Evolutionary conservation across 306 rosid species (phyloP).

Genomic region (Cucurbita ficifolia): DNA sequence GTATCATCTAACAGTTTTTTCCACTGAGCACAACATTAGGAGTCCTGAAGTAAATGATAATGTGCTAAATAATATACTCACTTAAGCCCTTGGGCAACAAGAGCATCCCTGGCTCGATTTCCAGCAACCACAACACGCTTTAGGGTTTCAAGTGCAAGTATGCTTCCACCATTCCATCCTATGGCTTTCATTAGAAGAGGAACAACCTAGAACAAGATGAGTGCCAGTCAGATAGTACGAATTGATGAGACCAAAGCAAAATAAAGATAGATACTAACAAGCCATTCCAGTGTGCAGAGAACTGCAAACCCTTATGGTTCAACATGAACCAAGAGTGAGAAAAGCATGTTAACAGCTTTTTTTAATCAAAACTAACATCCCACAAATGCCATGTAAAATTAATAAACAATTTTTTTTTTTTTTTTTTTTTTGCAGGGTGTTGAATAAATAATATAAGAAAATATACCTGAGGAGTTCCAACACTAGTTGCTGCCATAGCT

Average conservation of each 20-base stretch:
- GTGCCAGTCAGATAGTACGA: background rate
- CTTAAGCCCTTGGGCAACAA: conserved; percentile 99
- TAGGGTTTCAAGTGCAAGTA: conserved; percentile 91
- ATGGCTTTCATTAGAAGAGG: conserved; percentile 96
- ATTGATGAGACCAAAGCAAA: background rate
- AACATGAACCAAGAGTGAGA: background rate
- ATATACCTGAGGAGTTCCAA: conserved; percentile 88
- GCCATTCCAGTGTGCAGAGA: background rate
- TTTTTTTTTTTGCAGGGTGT: background rate
- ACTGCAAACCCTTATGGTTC: background rate
- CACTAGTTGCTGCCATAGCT: conserved; percentile 99
- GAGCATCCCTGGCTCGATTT: conserved; percentile 98
- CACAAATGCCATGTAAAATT: background rate
- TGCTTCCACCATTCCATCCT: conserved; percentile 99
- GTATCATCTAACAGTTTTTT: background rate
- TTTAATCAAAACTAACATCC: background rate
- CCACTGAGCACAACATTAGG: background rate
- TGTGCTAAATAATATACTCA: conserved; percentile 27
- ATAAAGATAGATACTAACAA: background rate
- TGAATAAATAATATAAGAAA: background rate
- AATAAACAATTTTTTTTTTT: too few relatives aligned
- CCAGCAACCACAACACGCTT: conserved; percentile 99
- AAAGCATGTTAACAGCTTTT: background rate
- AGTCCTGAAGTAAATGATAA: background rate
- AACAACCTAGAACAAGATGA: conserved; percentile 56